These are phyloP conservation scores for Sclerotinia trifoliorum DNA, from an alignment of 2,329 filamentous ascomycete genomes.

Conservation along the genomic window DNA sequence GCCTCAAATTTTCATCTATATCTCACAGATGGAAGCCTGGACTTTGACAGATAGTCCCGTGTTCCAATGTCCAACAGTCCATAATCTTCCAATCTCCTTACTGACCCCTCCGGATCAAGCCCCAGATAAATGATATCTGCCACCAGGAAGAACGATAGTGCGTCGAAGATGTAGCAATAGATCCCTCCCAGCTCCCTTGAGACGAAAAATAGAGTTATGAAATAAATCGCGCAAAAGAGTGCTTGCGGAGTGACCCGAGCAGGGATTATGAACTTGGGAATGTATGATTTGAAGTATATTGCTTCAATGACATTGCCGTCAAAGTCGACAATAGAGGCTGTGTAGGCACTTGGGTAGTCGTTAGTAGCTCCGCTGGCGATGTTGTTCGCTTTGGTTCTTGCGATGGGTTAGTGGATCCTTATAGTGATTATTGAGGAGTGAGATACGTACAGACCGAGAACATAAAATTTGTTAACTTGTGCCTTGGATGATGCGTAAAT, in stretches of 20 bases:
- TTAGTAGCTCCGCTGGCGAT: neutral
- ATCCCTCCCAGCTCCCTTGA: neutral
- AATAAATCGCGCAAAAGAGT: neutral
- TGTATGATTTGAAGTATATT: neutral
- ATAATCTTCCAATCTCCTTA: neutral
- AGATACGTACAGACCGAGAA: neutral
- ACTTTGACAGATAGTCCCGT: neutral
- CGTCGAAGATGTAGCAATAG: neutral
- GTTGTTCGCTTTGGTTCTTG: neutral
- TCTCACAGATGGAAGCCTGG: neutral
- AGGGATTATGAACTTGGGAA: neutral
- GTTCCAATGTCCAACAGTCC: neutral
- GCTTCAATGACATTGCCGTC: conserved; percentile 5
- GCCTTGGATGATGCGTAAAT: neutral
- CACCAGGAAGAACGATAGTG: neutral
- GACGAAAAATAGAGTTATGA: neutral
- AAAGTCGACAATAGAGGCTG: neutral
- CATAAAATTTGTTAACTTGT: neutral
- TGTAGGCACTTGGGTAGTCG: neutral
- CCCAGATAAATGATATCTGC: neutral
- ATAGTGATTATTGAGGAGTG: neutral
- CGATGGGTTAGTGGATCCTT: neutral
- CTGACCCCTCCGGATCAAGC: neutral
- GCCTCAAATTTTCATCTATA: neutral
- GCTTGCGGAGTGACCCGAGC: neutral